phyloP scores from a whole-genome alignment of 2,329 filamentous ascomycete genomes.

The Penicillium sp. region DNA sequence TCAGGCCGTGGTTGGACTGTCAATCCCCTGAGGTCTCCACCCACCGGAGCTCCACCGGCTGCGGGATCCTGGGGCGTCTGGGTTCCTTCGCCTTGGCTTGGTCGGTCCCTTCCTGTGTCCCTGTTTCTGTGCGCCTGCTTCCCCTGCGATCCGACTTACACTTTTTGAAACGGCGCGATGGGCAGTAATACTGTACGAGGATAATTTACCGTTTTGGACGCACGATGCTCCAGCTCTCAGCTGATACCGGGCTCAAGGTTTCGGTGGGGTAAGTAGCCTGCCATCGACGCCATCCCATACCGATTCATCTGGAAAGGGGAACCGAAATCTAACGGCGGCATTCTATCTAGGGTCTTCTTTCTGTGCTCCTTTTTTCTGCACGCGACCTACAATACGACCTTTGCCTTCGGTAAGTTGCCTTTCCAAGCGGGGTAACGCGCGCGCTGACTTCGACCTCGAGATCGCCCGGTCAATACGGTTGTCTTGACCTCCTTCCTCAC shows the following conservation, averaged over 20 bases:
- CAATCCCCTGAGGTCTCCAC: constrained; percentile 23
- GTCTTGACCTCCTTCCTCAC: constrained; percentile 43
- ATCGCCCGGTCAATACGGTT: constrained; percentile 48
- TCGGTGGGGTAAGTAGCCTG: constrained; percentile 31
- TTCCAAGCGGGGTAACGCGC: neutral
- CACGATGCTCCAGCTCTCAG: constrained; percentile 30
- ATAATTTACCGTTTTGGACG: constrained; percentile 10
- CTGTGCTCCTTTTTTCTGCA: constrained; percentile 36
- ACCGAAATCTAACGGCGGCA: constrained; percentile 19
- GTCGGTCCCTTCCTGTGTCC: neutral
- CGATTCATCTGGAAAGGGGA: neutral
- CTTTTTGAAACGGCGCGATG: constrained; percentile 13
- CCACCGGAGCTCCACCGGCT: too few species aligned
- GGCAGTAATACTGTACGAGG: neutral
- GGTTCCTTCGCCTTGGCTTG: constrained; percentile 4
- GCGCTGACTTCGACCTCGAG: constrained; percentile 29
- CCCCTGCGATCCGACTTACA: constrained; percentile 1
- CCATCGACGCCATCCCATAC: constrained; percentile 2
- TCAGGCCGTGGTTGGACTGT: constrained; percentile 2
- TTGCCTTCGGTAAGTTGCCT: constrained; percentile 39
- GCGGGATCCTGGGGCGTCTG: neutral
- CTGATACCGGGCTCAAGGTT: constrained; percentile 33
- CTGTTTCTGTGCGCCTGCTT: constrained; percentile 5
- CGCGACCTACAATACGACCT: constrained; percentile 38
- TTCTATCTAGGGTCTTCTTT: constrained; percentile 29